These are phyloP conservation scores for Aureobasidium sp. DNA, from an alignment of 2,329 filamentous ascomycete species.

Conservation along the genomic window DNA sequence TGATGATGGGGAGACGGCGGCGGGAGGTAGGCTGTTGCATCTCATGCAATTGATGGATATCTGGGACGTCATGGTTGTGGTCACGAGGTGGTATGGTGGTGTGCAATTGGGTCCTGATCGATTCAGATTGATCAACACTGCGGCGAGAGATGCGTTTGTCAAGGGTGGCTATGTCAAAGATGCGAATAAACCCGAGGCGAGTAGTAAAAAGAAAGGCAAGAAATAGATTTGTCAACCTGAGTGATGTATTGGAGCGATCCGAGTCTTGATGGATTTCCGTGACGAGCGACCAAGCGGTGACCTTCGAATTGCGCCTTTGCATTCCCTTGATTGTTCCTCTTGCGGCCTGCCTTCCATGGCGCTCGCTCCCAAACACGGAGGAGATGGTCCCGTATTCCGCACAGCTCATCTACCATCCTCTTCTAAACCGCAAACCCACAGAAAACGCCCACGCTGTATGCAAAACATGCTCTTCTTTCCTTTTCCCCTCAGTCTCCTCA, in stretches of 20 bases:
- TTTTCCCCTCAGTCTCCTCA: not conserved
- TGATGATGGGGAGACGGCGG: constrained; percentile 92
- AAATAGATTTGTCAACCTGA: not conserved
- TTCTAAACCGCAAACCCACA: not conserved
- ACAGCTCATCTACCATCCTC: not conserved
- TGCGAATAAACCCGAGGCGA: constrained; percentile 29
- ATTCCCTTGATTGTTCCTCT: not conserved
- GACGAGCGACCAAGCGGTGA: too few relatives aligned
- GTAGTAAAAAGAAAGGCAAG: constrained; percentile 18
- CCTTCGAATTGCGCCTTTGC: not conserved
- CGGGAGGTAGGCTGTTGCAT: constrained; percentile 76
- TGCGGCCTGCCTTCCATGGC: not conserved
- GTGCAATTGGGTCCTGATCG: constrained; percentile 80
- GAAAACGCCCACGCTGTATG: constrained; percentile 1
- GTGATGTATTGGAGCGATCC: too few relatives aligned
- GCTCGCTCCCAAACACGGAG: too few relatives aligned
- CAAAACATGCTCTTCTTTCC: not conserved
- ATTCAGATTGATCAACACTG: constrained; percentile 84
- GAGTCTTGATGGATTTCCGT: too few relatives aligned
- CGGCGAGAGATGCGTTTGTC: constrained; percentile 76
- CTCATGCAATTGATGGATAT: constrained; percentile 92
- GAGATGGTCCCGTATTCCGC: not conserved
- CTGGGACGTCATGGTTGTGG: constrained; percentile 88
- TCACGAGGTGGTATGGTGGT: constrained; percentile 92
- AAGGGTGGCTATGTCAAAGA: constrained; percentile 64